phyloP scores from a whole-genome alignment of 2,329 filamentous ascomycete species.

The Microdochium nivale region DNA sequence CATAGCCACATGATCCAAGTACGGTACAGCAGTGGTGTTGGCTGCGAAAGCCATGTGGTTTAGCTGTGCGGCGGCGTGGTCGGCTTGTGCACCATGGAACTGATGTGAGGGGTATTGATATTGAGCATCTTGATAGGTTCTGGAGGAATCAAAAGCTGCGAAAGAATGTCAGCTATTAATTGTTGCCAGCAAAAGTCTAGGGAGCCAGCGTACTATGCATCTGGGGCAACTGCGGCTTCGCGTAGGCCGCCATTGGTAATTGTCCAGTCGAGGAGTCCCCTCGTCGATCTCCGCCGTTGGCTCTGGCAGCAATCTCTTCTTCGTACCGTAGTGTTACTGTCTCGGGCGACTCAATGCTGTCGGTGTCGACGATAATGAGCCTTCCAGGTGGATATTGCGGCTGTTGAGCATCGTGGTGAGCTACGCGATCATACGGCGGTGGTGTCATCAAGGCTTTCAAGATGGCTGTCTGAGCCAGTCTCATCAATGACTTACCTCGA shows the following conservation, averaged over 20 bases:
- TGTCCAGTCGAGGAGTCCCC: constrained; percentile 49
- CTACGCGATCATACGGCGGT: not conserved
- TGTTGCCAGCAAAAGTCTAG: not conserved
- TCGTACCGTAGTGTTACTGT: constrained; percentile 48
- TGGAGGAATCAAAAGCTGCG: constrained; percentile 50
- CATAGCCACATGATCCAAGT: constrained; percentile 24
- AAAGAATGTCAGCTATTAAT: constrained; percentile 17
- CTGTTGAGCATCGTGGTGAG: constrained; percentile 24
- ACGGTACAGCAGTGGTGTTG: constrained; percentile 48
- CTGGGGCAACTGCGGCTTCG: constrained; percentile 65
- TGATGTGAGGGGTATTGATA: constrained; percentile 41
- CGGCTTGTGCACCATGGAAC: constrained; percentile 37
- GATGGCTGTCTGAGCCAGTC: constrained; percentile 1
- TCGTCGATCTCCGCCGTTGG: constrained; percentile 42
- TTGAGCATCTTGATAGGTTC: constrained; percentile 51
- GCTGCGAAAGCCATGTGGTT: constrained; percentile 49
- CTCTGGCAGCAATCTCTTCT: constrained; percentile 42
- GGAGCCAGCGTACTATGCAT: constrained; percentile 64
- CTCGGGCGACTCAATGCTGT: constrained; percentile 48
- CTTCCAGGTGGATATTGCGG: constrained; percentile 44
- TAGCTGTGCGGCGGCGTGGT: constrained; percentile 41
- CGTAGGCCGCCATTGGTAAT: constrained; percentile 75
- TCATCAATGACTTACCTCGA: constrained; percentile 41
- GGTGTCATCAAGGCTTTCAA: not conserved
- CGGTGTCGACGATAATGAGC: constrained; percentile 47